Evolutionary conservation across 306 rosid genomes (phyloP), one percentile per base, ranked within the genome.

Genomic region (Trifolium dubium): DNA sequence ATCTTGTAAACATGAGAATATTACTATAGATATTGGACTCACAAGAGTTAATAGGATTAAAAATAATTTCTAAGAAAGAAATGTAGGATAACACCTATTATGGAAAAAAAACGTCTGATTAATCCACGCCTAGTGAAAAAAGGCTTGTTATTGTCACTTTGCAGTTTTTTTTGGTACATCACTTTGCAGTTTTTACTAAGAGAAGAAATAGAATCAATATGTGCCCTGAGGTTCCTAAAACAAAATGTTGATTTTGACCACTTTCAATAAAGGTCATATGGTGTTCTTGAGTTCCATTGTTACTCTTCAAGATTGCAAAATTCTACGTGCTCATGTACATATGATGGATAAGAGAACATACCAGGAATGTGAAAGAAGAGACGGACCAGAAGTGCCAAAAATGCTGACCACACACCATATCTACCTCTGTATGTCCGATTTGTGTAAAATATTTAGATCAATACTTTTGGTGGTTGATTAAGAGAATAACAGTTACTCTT

Each of bases 341-440:
- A 46, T 63, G 62, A 53, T 5, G 62, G 62, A 69, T 19, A 43
- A 37, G 63, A 75, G 73, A 47, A 34, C 70, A 55, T 75, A 81
- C 84, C 84, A 35, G 84, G 84, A 81, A 90, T 85, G 32, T 55
- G 74, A 88, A 84, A 85, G 85, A 92, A 94, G 58, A 90, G 93
- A 15, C 99, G 96, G 69, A 90, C 87, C 11, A 92, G 66, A 75
- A 94, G 91, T 58, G 97, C 96, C 73, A 92, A 61, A 81, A 94
- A 94, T 44, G 97, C 97, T 19, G 85, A 30, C 97, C 99, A 94
- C 56, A 78, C 4, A 29, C 99, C 99, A 80, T 92, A 90, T 70
- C 86, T 92, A 54, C 99, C 92, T 87, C 99, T 94, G 87, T 69
- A 79, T 65, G 55, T 54, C 69, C 86, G 85, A 78, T 15, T 63